Base-by-base conservation (phyloP, 805 yeast species). In the Saccharomycopsis lassenensis region DNA sequence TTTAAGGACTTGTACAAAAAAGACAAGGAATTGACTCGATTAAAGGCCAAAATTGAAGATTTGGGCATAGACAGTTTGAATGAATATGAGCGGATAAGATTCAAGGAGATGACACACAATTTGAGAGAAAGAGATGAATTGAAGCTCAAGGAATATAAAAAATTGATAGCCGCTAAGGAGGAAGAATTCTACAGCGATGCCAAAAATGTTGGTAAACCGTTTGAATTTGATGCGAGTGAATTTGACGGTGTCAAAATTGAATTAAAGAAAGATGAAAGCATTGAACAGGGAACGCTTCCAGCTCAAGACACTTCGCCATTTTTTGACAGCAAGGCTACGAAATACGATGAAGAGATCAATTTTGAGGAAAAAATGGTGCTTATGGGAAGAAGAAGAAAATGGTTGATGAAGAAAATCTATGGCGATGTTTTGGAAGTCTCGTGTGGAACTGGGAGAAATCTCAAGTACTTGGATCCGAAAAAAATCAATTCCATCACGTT, bases 361-460 rank as follows among this genome's bases (percentile, higher is more conserved):
- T 39, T 60, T 62, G 59, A 76, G 64, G 69, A 65, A 46, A 56
- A 51, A 36, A 49, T 60, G 47, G 59, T 66, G 30, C 47, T 60
- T 27, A 55, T 66, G 62, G 67, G 77, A 39, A 66, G 63, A 49
- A 67, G 81, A 57, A 67, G 95, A 49, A 75, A 74, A 48, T 78
- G 91, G 82, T 55, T 81, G 31, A 81, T 82, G 86, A 69, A 63
- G 24, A 81, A 80, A 43, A 69, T 78, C 33, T 61, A 64, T 40
- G 98, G 98, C 16, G 95, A 91, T 52, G 95, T 86, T 2, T 61
- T 91, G 39, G 98, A 91, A 56, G 91, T 89, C 7, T 79, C 96
- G 0, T 83, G 94, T 52, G 98, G 98, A 40, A 91, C 98, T 0
- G 97, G 98, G 5, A 69, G 97, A 56, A 91, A 91, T 53, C 69